These are phyloP conservation scores for Cyclotella sp. DNA, from an alignment of 108 stramenopile species.

Conservation along the genomic window DNA sequence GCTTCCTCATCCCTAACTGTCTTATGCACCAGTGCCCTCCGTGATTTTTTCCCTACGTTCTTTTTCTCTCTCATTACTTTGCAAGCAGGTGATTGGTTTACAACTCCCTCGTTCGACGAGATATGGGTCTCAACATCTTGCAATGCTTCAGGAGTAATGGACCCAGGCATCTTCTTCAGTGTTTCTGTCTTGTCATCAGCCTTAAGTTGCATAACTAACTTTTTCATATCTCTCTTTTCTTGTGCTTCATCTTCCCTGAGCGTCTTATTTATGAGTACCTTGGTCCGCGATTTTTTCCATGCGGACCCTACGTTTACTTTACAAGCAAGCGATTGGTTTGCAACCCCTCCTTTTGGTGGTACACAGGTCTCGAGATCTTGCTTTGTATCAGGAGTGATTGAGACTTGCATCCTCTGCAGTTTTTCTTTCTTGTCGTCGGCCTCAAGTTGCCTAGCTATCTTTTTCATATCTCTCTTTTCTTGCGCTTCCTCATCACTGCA, in stretches of 20 bases:
- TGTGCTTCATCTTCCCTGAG: neutral
- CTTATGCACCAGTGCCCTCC: too few relatives aligned
- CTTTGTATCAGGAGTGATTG: too few relatives aligned
- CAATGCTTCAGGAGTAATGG: too few relatives aligned
- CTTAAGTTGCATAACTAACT: neutral
- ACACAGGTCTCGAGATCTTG: too few relatives aligned
- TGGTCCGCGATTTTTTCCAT: too few relatives aligned
- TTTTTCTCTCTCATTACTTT: too few relatives aligned
- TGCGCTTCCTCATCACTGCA: neutral
- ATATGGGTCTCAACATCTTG: neutral
- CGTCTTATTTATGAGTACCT: neutral
- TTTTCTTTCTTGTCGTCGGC: neutral
- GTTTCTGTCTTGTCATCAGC: neutral
- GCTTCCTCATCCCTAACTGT: too few relatives aligned
- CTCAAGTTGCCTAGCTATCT: neutral
- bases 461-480: slow-evolving; percentile 1
- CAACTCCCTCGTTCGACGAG: neutral
- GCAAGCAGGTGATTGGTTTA: too few relatives aligned
- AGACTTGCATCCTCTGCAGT: neutral
- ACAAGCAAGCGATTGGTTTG: too few relatives aligned
- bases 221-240: neutral
- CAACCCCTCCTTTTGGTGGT: too few relatives aligned
- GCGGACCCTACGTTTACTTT: too few relatives aligned
- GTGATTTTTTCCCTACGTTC: too few relatives aligned
- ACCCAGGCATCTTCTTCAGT: neutral